A percentile compares a stretch with the other conserved stretches of the same genome.
Evolutionary conservation across 2,329 filamentous ascomycete species (phyloP).

Genomic region (Trichoderma breve): DNA sequence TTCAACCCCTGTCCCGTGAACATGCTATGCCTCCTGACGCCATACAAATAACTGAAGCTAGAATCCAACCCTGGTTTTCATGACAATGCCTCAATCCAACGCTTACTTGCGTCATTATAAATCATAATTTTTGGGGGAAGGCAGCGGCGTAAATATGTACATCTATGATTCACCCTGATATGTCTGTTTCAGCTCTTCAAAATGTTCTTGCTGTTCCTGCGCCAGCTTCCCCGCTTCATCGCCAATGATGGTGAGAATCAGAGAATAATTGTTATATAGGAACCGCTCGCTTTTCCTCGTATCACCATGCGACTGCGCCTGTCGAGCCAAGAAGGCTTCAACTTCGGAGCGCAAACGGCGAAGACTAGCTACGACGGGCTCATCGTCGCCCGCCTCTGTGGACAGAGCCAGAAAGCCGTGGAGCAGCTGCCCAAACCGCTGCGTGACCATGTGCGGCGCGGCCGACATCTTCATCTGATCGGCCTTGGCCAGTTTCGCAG

Average conservation of each 20-base stretch:
- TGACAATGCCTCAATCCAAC: background rate
- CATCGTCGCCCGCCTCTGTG: conserved; percentile 88
- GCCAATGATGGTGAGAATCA: conserved; percentile 89
- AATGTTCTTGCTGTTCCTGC: conserved; percentile 71
- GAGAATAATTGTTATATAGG: conserved; percentile 91
- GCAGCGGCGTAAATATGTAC: background rate
- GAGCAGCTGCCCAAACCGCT: conserved; percentile 91
- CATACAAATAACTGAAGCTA: background rate
- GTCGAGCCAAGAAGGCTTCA: conserved; percentile 75
- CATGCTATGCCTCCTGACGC: conserved; percentile 13
- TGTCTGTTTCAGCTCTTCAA: conserved; percentile 62
- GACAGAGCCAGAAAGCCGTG: conserved; percentile 82
- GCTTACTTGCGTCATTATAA: background rate
- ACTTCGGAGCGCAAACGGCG: conserved; percentile 75
- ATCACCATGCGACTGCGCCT: conserved; percentile 74
- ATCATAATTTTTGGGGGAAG: background rate
- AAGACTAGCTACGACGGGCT: conserved; percentile 82
- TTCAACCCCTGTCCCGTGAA: background rate
- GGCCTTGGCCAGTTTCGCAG: conserved; percentile 39
- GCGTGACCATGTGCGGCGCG: conserved; percentile 87
- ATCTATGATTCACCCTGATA: conserved; percentile 47
- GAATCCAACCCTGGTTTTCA: background rate
- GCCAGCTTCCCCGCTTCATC: conserved; percentile 72
- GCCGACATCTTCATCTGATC: conserved; percentile 64
- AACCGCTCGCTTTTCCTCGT: conserved; percentile 81